Base-by-base conservation (phyloP, 164 flowering plant species). In the Tetrastigma voinierianum region DNA sequence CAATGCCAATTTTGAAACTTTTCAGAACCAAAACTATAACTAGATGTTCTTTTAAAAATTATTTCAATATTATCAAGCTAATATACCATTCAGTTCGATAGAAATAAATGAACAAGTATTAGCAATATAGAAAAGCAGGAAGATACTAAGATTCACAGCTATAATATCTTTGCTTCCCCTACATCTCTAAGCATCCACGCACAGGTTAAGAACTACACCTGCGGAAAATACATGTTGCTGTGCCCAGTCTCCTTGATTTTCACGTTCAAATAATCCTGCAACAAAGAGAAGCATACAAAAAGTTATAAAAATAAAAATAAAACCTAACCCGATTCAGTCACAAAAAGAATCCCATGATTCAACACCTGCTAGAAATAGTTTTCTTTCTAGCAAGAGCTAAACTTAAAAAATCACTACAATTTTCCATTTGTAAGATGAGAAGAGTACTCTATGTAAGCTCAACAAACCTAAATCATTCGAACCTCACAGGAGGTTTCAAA, bases 231-330 rank as follows among this genome's bases (percentile, higher is more conserved):
- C 96, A 92, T 89, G 77, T 95, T 95, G 66, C 93, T 90, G 56
- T 95, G 97, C 10, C 97, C 98, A 69, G 98, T 91, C 79, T 91
- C 94, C 85, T 95, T 95, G 81, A 95, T 90, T 80, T 89, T 95
- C 19, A 84, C 86, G 79, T 95, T 95, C 84, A 95, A 80, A 77
- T 90, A 95, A 32, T 91, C 98, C 98, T 94, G 83, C 76, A 76
- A 40, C 18, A 12, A 21, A 23, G 13, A 43, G 23, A 12, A 63
- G 40, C 6, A 7, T 32, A 2, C n/a, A n/a, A n/a, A n/a, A n/a
- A n/a, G n/a, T n/a, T n/a, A n/a, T n/a, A n/a, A n/a, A n/a, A n/a
- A n/a, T n/a, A n/a, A n/a, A n/a, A n/a, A 32, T 4, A 32, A 32
- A 25, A 25, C 4, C 40, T 25, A 25, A 32, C 40, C 40, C 40